Conservation (phyloP, 305 asterid genomes). For the Euphrasia arctica region DNA sequence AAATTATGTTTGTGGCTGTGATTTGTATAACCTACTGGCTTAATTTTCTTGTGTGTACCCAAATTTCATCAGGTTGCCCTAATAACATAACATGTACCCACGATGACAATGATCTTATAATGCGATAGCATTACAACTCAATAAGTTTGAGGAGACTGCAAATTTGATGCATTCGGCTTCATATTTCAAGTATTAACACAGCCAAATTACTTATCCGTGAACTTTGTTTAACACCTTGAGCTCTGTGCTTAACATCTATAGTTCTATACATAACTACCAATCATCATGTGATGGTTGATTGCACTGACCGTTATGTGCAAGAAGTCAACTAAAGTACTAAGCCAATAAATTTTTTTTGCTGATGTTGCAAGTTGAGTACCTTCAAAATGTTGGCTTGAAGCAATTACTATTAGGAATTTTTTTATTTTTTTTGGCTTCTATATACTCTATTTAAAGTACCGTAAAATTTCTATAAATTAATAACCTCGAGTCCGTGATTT, state of each 20-base stretch:
- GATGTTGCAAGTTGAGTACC: constrained; percentile 8
- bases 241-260: background rate
- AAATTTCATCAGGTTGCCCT: constrained; percentile 1
- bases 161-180: background rate
- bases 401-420: constrained; percentile 6
- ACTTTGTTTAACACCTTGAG: background rate
- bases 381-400: constrained; percentile 24
- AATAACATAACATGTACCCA: constrained; percentile 7
- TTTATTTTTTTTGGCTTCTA: constrained; percentile 22
- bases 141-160: constrained; percentile 8
- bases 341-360: background rate
- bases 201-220: no score
- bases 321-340: constrained; percentile 25
- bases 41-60: constrained; percentile 8
- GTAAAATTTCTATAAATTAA: no score
- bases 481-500: no score
- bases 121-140: constrained; percentile 15
- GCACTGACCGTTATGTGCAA: constrained; percentile 11
- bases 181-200: background rate
- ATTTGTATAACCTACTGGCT: constrained; percentile 16
- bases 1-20: constrained; percentile 3
- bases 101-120: constrained; percentile 1
- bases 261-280: background rate
- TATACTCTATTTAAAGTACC: no score
- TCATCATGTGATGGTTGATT: constrained; percentile 36